Evolutionary conservation across 23 red algal species (phyloP).

Genomic region (Gracilaria gracilis): DNA sequence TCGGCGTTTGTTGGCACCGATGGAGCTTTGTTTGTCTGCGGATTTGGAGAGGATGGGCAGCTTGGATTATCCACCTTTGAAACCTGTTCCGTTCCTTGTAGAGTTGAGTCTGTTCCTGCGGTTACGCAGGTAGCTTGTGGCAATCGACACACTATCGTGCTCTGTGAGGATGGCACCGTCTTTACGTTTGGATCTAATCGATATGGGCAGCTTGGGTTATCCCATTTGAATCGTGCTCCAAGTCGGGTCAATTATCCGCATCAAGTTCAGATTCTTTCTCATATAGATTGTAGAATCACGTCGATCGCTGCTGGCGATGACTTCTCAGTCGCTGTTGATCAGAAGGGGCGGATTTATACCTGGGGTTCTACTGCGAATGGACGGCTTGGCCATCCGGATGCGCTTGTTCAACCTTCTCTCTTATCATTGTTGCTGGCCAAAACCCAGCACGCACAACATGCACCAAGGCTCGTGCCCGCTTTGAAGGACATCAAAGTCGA

Average conservation of each 20-base stretch:
- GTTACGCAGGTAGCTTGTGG: slow-evolving; percentile 44
- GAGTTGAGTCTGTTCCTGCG: background rate
- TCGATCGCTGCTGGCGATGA: slow-evolving; percentile 54
- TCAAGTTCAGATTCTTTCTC: background rate
- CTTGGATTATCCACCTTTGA: slow-evolving; percentile 22
- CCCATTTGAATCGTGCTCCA: background rate
- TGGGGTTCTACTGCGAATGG: slow-evolving; percentile 43
- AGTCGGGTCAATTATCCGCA: slow-evolving; percentile 6
- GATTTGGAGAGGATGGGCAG: slow-evolving; percentile 41
- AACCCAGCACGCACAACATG: background rate
- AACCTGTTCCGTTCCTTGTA: background rate
- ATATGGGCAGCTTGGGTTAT: slow-evolving; percentile 47
- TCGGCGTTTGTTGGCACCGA: slow-evolving; percentile 42
- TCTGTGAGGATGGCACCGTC: slow-evolving; percentile 35
- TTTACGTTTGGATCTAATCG: slow-evolving; percentile 53
- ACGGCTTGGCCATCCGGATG: slow-evolving; percentile 32
- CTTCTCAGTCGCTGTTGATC: slow-evolving; percentile 61
- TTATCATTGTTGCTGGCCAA: slow-evolving; percentile 5
- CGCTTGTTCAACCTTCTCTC: background rate
- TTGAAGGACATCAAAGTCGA: slow-evolving; percentile 9
- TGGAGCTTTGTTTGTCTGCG: slow-evolving; percentile 37
- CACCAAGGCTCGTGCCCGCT: slow-evolving; percentile 28
- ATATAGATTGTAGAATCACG: background rate
- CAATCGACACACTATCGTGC: slow-evolving; percentile 29
- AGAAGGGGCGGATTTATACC: slow-evolving; percentile 50